These are phyloP conservation scores for Aspergillus hortae DNA, from an alignment of 2,329 filamentous ascomycete genomes.

Conservation along the genomic window DNA sequence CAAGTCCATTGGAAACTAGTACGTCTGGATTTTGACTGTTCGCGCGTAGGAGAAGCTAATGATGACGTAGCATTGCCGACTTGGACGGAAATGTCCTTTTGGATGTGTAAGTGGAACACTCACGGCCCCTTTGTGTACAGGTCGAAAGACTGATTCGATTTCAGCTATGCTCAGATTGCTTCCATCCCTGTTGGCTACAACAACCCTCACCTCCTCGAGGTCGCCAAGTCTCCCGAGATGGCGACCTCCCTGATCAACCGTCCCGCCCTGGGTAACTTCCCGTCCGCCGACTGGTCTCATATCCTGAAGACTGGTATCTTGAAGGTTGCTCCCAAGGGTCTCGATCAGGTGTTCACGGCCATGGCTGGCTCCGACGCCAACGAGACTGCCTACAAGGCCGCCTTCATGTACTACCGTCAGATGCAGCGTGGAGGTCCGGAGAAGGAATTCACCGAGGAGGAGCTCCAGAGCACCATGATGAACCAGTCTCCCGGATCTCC, in stretches of 20 bases:
- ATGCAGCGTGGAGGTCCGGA: constrained; percentile 72
- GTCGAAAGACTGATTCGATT: constrained; percentile 1
- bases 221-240: constrained; percentile 75
- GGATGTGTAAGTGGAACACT: constrained; percentile 43
- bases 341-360: constrained; percentile 86
- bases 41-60: constrained; percentile 13
- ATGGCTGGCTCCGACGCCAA: constrained; percentile 89
- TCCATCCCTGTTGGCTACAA: constrained; percentile 92
- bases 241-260: constrained; percentile 77
- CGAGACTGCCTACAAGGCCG: constrained; percentile 91
- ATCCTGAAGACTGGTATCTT: constrained; percentile 78
- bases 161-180: constrained; percentile 82
- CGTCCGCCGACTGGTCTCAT: constrained; percentile 75
- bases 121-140: background rate
- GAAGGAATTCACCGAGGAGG: constrained; percentile 75
- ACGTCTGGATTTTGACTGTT: constrained; percentile 16
- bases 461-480: constrained; percentile 71
- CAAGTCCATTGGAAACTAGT: constrained; percentile 76
- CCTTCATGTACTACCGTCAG: constrained; percentile 88
- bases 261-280: constrained; percentile 87
- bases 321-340: constrained; percentile 74
- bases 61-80: constrained; percentile 42
- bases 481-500: constrained; percentile 78
- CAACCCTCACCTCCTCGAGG: constrained; percentile 70
- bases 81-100: constrained; percentile 50